These are phyloP conservation scores for peach (Prunus persica) DNA, from an alignment of 306 rosid genomes.

Conservation along the genomic window DNA sequence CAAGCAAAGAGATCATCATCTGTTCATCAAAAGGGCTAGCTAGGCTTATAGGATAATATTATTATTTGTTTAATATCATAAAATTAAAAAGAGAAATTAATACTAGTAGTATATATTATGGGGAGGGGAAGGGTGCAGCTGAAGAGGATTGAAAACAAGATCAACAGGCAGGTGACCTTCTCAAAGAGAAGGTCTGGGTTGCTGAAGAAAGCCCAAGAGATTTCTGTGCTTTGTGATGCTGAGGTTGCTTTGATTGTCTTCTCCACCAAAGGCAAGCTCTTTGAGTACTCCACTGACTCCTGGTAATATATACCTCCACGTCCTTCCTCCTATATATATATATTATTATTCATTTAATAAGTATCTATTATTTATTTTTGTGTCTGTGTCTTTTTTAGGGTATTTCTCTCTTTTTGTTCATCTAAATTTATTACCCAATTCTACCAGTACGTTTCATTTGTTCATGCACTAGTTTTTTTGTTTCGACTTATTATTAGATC, in stretches of 20 bases:
- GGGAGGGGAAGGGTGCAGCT: conserved; percentile 87
- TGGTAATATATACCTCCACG: conserved; percentile 34
- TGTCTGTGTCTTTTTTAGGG: no score
- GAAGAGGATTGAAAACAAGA: conserved; percentile 95
- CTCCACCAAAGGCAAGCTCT: conserved; percentile 86
- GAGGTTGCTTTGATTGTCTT: conserved; percentile 81
- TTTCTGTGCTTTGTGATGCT: conserved; percentile 93
- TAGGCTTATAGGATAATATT: background rate
- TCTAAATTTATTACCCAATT: no score
- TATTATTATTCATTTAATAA: no score
- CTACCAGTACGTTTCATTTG: no score
- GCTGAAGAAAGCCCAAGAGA: conserved; percentile 84
- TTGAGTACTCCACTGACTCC: conserved; percentile 67
- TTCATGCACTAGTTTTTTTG: background rate
- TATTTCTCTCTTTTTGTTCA: no score
- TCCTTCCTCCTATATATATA: background rate
- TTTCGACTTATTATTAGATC: background rate
- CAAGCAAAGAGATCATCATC: background rate
- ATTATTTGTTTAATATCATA: background rate
- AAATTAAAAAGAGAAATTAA: background rate
- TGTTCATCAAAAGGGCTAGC: background rate
- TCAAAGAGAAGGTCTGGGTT: conserved; percentile 83
- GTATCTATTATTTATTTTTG: no score
- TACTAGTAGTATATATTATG: conserved; percentile 26
- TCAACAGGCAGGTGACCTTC: conserved; percentile 87